Evolutionary conservation across 2,329 filamentous ascomycete species (phyloP), one percentile per base, ranked within the genome.

Genomic region (Diaporthe sp.): DNA sequence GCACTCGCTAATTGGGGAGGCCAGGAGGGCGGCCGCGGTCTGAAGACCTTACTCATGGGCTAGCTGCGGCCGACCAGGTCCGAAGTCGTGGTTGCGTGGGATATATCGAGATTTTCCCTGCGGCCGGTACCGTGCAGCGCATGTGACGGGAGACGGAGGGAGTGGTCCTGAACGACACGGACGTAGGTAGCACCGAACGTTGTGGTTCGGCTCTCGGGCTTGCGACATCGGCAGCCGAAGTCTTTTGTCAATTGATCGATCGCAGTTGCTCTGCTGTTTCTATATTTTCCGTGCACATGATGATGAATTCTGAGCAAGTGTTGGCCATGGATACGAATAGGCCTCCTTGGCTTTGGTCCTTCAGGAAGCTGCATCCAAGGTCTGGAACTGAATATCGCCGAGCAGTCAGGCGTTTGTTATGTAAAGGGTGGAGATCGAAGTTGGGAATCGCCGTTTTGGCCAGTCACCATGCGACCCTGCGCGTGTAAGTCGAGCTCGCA

Each of bases 331-430:
- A 53, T 39, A 68, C 65, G 47, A 39, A 20, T 9, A 39, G 34
- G 17, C 3, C 17, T 9, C 65, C 65, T 68, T 68, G 47, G 65
- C 65, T 68, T n/a, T 17, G 34, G 44, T 68, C 63, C 63, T 53
- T 25, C 47, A 53, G 65, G 31, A 68, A 28, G 31, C 4, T 53
- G 65, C 13, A 31, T 28, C 7, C 31, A 39, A 20, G 31, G 34
- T 17, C 22, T 53, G 31, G 65, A 53, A 53, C 8, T 68, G 34
- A 8, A 39, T 28, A 53, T 53, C 31, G 47, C 44, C 65, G 57
- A 68, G 34, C 57, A 37, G 47, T 68, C 65, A 53, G 65, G 65
- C 65, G 65, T 53, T 68, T 68, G 47, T 68, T 68, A 39, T 25
- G 65, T 53, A 68, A 68, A 68, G 4, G 39, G 65, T 68, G 65